Conservation (phyloP, 805 yeast species). For the Teunomyces tritomae region DNA sequence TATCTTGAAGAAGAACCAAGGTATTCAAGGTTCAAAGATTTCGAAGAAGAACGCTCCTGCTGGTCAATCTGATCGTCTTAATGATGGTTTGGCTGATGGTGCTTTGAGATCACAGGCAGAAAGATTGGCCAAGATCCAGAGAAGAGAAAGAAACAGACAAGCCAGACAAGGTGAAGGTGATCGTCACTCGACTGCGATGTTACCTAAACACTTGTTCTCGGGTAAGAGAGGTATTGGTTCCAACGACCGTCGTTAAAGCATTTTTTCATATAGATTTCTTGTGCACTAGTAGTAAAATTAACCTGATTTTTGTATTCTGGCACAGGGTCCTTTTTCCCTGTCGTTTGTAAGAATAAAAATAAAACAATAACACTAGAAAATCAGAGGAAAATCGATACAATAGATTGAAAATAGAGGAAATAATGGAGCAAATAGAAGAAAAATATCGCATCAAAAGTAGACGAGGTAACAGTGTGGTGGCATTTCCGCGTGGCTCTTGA, state of each 20-base stretch:
- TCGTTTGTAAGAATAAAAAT: no score
- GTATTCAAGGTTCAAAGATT: constrained; percentile 36
- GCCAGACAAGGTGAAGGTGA: constrained; percentile 97
- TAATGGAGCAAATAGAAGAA: no score
- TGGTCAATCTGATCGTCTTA: constrained; percentile 73
- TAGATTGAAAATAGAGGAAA: no score
- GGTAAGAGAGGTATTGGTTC: constrained; percentile 98
- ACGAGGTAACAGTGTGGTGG: no score
- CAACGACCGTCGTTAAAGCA: constrained; percentile 76
- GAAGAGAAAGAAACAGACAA: constrained; percentile 88
- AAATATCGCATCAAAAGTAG: no score
- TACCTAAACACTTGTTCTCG: constrained; percentile 91
- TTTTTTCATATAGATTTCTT: constrained; percentile 1
- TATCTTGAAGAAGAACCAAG: constrained; percentile 60
- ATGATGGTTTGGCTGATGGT: constrained; percentile 84
- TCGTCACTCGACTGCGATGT: constrained; percentile 77
- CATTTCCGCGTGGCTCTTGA: no score
- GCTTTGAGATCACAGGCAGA: constrained; percentile 80
- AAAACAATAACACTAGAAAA: no score
- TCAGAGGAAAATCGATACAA: no score
- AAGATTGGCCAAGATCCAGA: constrained; percentile 81
- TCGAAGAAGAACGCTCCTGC: constrained; percentile 48
- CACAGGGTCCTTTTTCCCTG: neutral
- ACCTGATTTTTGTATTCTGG: neutral
- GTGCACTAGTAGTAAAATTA: constrained; percentile 1